Evolutionary conservation across 2,329 filamentous ascomycete genomes (phyloP).

Genomic region (Xylariaceae sp.): DNA sequence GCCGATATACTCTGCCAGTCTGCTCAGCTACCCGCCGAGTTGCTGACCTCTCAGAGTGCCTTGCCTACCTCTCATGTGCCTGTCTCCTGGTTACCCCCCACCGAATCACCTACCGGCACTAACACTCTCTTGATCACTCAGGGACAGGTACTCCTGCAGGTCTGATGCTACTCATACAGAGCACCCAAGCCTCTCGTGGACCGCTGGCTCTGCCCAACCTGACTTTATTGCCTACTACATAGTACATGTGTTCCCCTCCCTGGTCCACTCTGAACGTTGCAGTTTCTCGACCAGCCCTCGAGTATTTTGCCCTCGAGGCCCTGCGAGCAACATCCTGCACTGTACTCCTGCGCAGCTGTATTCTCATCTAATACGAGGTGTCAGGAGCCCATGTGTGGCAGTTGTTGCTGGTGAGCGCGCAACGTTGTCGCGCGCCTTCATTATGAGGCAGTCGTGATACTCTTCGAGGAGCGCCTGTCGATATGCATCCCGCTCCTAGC

Average conservation of each 20-base stretch:
- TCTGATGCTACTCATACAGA: too few relatives aligned
- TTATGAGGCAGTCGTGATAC: slow-evolving; percentile 24
- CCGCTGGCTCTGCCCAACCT: neutral
- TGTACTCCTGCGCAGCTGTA: neutral
- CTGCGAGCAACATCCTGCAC: neutral
- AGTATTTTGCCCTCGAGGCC: neutral
- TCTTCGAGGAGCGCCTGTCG: slow-evolving; percentile 19
- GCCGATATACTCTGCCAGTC: too few relatives aligned
- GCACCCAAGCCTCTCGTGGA: too few relatives aligned
- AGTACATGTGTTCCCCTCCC: neutral
- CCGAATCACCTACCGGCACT: too few relatives aligned
- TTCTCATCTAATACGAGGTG: too few relatives aligned
- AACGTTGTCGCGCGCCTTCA: slow-evolving; percentile 18
- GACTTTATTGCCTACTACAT: neutral
- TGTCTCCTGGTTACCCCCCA: too few relatives aligned
- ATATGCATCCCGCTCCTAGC: slow-evolving; percentile 29
- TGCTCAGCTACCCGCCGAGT: too few relatives aligned
- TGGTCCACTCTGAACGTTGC: neutral
- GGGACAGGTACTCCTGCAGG: too few relatives aligned
- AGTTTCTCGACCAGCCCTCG: neutral
- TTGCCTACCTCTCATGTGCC: too few relatives aligned
- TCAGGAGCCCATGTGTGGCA: neutral
- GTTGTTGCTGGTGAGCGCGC: slow-evolving; percentile 1
- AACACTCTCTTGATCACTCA: too few relatives aligned
- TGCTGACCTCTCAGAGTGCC: too few relatives aligned